A percentile compares a stretch with the other conserved stretches of the same genome.
These are phyloP conservation scores for Ophiocordyceps polyrhachis-furcata DNA, from an alignment of 2,329 filamentous ascomycete species.

Conservation along the genomic window DNA sequence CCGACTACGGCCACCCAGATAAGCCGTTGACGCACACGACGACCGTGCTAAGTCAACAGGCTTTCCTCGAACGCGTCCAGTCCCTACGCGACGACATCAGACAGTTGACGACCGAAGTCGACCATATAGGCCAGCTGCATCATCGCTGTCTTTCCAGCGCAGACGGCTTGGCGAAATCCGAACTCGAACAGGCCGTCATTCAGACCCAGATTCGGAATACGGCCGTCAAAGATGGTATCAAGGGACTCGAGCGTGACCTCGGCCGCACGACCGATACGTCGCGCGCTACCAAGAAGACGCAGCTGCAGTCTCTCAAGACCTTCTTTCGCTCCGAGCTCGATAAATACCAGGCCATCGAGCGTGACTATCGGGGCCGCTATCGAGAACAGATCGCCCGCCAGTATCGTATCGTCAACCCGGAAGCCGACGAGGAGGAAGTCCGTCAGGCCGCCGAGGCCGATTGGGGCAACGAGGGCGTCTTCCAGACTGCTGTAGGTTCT, in stretches of 20 bases:
- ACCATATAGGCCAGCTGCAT: constrained; percentile 49
- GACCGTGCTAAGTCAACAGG: constrained; percentile 35
- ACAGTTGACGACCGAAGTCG: constrained; percentile 45
- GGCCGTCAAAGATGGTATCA: constrained; percentile 64
- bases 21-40: constrained; percentile 11
- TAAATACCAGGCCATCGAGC: constrained; percentile 53
- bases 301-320: constrained; percentile 49
- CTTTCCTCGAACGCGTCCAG: constrained; percentile 50
- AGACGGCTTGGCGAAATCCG: constrained; percentile 33
- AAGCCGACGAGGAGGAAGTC: constrained; percentile 58
- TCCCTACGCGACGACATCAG: constrained; percentile 50
- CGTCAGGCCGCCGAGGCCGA: constrained; percentile 48
- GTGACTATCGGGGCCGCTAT: constrained; percentile 50
- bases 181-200: constrained; percentile 48
- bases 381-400: constrained; percentile 64
- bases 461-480: constrained; percentile 64
- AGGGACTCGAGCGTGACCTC: constrained; percentile 53
- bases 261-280: constrained; percentile 40
- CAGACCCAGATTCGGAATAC: constrained; percentile 56
- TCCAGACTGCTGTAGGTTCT: constrained; percentile 56
- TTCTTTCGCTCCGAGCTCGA: constrained; percentile 55
- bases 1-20: constrained; percentile 25
- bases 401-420: constrained; percentile 65
- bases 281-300: constrained; percentile 49
- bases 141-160: constrained; percentile 51